phyloP scores from a whole-genome alignment of 352 stramenopile genomes.

The Phytopythium cucurbitacearum region DNA sequence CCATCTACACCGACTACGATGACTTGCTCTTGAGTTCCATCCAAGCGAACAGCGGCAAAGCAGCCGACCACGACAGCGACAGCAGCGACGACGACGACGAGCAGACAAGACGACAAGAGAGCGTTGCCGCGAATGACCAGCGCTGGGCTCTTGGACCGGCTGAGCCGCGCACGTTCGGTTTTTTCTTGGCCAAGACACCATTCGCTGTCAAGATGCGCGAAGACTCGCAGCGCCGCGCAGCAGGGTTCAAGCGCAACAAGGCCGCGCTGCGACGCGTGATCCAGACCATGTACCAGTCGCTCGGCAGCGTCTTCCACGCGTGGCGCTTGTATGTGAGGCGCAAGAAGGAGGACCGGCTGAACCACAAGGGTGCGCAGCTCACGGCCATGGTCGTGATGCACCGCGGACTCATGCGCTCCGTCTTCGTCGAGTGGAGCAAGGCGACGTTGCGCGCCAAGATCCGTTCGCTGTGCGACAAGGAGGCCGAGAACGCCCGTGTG shows the following conservation, averaged over 20 bases:
- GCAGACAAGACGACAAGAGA: background rate
- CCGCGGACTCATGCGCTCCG: conserved; percentile 34
- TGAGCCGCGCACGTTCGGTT: conserved; percentile 29
- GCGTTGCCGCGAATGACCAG: background rate
- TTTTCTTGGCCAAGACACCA: conserved; percentile 40
- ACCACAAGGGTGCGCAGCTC: conserved; percentile 44
- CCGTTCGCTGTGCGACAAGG: conserved; percentile 17
- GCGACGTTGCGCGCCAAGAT: conserved; percentile 15
- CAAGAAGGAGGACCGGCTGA: conserved; percentile 32
- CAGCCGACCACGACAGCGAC: background rate
- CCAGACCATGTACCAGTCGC: conserved; percentile 44
- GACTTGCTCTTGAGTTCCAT: background rate
- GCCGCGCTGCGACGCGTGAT: conserved; percentile 43
- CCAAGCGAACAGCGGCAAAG: background rate
- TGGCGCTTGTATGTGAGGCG: conserved; percentile 37
- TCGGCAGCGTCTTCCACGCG: conserved; percentile 50
- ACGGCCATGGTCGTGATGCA: conserved; percentile 50
- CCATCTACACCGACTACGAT: conserved; percentile 47
- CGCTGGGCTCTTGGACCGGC: background rate
- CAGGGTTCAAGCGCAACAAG: conserved; percentile 36
- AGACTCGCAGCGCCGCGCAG: conserved; percentile 21
- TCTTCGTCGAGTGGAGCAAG: conserved; percentile 56
- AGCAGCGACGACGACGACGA: conserved; percentile 7
- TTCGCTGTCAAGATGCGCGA: conserved; percentile 38
- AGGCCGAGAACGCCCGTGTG: conserved; percentile 15